Evolutionary conservation across 2,329 filamentous ascomycete genomes (phyloP).

Genomic region (Monosporascus sp.): DNA sequence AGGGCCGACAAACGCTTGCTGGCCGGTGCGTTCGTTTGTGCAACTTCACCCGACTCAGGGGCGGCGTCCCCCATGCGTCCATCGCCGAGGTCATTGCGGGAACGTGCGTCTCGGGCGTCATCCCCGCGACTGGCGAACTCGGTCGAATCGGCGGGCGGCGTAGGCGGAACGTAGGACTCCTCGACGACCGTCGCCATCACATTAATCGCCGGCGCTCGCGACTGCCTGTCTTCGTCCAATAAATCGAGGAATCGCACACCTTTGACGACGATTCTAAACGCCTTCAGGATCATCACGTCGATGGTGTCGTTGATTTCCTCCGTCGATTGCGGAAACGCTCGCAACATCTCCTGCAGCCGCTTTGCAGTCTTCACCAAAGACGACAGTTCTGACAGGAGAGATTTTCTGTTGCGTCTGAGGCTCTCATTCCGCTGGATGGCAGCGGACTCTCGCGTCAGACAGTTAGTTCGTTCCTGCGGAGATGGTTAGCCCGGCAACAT

Average conservation of each 20-base stretch:
- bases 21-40: slow-evolving; percentile 30
- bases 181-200: slow-evolving; percentile 56
- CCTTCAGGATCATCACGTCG: slow-evolving; percentile 89
- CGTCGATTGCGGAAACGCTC: slow-evolving; percentile 36
- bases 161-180: slow-evolving; percentile 54
- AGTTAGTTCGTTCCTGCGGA: slow-evolving; percentile 75
- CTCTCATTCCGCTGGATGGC: slow-evolving; percentile 70
- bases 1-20: slow-evolving; percentile 44
- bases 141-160: slow-evolving; percentile 55
- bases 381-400: slow-evolving; percentile 82
- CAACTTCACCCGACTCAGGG: slow-evolving; percentile 30
- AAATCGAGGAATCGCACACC: slow-evolving; percentile 86
- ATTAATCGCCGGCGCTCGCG: slow-evolving; percentile 47
- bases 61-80: slow-evolving; percentile 28
- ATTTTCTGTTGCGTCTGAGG: slow-evolving; percentile 77
- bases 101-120: slow-evolving; percentile 33
- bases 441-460: slow-evolving; percentile 73
- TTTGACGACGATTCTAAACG: slow-evolving; percentile 89
- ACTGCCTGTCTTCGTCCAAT: slow-evolving; percentile 59
- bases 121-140: slow-evolving; percentile 38
- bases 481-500: slow-evolving; percentile 4
- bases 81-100: slow-evolving; percentile 29
- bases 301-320: slow-evolving; percentile 69
- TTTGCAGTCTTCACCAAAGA: slow-evolving; percentile 86
- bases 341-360: slow-evolving; percentile 69